Percentiles rank a stretch among this genome's conserved stretches.
Evolutionary conservation across 768 basidiomycete genomes (phyloP).

Genomic region (Coprinellus micaceus): DNA sequence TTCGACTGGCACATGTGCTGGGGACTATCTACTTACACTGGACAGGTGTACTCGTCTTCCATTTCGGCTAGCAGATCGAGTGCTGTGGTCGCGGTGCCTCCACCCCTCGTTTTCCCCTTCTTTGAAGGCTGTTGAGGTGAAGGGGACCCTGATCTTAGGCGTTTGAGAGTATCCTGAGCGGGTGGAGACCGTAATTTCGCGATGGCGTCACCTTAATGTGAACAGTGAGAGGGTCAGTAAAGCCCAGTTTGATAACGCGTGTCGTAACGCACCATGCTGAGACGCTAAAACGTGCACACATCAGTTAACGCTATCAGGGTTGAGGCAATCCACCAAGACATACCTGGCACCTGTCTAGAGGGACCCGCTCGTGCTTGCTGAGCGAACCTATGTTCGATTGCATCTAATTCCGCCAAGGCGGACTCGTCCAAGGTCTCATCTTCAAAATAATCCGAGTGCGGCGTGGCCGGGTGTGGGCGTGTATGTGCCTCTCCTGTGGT

Average conservation of each 20-base stretch:
- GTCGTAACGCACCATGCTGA: neutral
- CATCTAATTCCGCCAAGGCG: conserved; percentile 11
- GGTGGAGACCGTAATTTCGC: neutral
- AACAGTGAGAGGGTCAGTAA: neutral
- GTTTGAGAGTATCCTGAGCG: neutral
- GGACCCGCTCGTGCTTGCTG: neutral
- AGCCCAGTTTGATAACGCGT: neutral
- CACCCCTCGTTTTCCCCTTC: conserved; percentile 45
- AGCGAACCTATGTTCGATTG: neutral
- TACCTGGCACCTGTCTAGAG: neutral
- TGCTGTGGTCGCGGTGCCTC: conserved; percentile 1
- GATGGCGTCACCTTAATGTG: neutral
- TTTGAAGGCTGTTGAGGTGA: conserved; percentile 17
- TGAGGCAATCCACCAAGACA: neutral
- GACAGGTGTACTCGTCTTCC: conserved; percentile 65
- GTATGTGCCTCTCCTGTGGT: neutral
- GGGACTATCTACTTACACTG: conserved; percentile 51
- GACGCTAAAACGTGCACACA: no score
- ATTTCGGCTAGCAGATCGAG: conserved; percentile 39
- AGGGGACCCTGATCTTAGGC: neutral
- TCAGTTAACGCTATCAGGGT: no score
- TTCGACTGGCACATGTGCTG: neutral
- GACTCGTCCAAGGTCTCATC: conserved; percentile 11
- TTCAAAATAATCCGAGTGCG: conserved; percentile 5
- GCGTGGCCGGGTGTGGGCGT: conserved; percentile 13